A percentile compares a stretch with the other conserved stretches of the same genome.
These are phyloP conservation scores for Torulaspora gathmanii DNA, from an alignment of 805 yeast genomes.

Conservation along the genomic window DNA sequence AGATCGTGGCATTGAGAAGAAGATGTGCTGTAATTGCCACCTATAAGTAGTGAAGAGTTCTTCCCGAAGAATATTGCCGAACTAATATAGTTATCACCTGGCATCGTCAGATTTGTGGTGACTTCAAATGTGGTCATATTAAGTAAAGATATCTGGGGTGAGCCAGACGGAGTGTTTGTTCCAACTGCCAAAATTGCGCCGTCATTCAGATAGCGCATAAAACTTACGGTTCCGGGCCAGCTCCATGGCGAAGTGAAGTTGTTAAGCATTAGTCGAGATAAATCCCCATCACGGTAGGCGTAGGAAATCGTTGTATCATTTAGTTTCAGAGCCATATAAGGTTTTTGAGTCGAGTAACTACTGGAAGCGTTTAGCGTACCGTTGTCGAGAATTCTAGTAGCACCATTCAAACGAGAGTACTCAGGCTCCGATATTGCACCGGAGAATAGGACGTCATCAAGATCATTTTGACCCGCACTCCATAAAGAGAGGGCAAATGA, in stretches of 20 bases:
- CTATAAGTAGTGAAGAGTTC: conserved; percentile 48
- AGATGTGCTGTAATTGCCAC: conserved; percentile 67
- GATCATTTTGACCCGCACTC: conserved; percentile 29
- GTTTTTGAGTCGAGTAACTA: conserved; percentile 5
- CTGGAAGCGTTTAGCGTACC: conserved; percentile 7
- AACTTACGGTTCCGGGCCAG: conserved; percentile 21
- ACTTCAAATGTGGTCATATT: conserved; percentile 46
- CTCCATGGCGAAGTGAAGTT: conserved; percentile 11
- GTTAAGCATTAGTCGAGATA: conserved; percentile 8
- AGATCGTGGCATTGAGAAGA: conserved; percentile 53
- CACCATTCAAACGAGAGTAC: conserved; percentile 20
- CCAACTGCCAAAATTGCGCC: conserved; percentile 26
- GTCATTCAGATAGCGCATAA: conserved; percentile 28
- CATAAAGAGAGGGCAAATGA: conserved; percentile 23
- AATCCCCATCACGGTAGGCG: conserved; percentile 44
- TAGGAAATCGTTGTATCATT: conserved; percentile 50
- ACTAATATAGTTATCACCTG: conserved; percentile 39
- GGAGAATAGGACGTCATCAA: conserved; percentile 35
- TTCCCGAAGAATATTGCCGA: conserved; percentile 41
- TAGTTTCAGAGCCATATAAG: conserved; percentile 38
- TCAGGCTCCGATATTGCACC: conserved; percentile 28
- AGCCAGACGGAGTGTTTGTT: conserved; percentile 9
- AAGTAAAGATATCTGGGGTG: conserved; percentile 19
- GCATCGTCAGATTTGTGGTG: conserved; percentile 37
- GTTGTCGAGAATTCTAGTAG: conserved; percentile 17